Evolutionary conservation across 139 green algal species (phyloP), one percentile per base, ranked within the genome.

Genomic region (Coelastrella sp.): DNA sequence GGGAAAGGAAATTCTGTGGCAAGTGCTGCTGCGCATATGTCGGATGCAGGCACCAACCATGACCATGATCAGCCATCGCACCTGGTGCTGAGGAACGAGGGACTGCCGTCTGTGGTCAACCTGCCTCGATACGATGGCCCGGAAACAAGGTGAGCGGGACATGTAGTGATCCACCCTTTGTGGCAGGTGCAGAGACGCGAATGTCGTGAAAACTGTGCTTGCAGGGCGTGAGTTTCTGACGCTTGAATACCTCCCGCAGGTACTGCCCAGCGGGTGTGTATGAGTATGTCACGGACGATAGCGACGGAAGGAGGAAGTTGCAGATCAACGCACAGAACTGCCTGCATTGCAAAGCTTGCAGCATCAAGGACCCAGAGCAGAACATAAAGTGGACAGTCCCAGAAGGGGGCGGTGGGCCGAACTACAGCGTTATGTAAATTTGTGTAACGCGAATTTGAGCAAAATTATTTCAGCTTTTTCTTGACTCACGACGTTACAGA

Each of bases 241-340:
- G n/a, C n/a, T n/a, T n/a, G n/a, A n/a, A n/a, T n/a, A n/a, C n/a
- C n/a, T n/a, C n/a, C 37, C 19, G 35, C 57, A 81, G 69, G 37
- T 87, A 87, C 69, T 87, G 82, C 74, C 90, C 88, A 66, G 89
- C 94, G 86, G 94, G 95, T 45, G 97, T 99, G 68, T 99, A 98
- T 84, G 96, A 99, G 87, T 99, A 96, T 74, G 35, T 37, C 3
- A 59, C 71, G 0, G 91, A 94, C 32, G 87, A 89, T 57, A 81
- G 25, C 32, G 87, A 60, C 63, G 90, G 91, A 86, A n/a, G 66
- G 43, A 81, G 48, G 45, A 72, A 84, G 57, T 91, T 99, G 50
- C 77, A 93, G 25, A 98, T 99, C 87, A 98, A 98, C 85, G 96
- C 96, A 2, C 96, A 99, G 84, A 99, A 99, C 89, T 99, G 96